Base-by-base conservation (phyloP, 441 rosid species). In the Croton setiger region DNA sequence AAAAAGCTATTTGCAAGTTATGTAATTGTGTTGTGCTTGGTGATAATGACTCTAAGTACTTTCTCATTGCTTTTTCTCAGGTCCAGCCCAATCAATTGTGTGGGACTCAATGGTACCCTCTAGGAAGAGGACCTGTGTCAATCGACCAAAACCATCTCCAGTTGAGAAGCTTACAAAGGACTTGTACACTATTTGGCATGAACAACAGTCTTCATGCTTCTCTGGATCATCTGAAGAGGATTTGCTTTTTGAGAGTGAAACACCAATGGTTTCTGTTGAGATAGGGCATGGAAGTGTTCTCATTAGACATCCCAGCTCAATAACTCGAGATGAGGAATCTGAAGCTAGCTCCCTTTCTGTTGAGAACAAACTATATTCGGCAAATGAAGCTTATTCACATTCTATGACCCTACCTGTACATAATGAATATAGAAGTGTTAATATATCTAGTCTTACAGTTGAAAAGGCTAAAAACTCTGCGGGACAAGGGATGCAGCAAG, bases 261-360 rank as follows among this genome's bases (percentile, higher is more conserved):
- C 88, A 63, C 96, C 99, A 43, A 85, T 93, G 98, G 95, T 91
- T 37, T 92, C 99, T 80, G 91, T 91, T 73, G 99, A 95, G 86
- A 85, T 92, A 77, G 98, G 97, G 58, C 97, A 96, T 83, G 99
- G 99, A 81, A 87, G 96, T 72, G 90, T 96, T 79, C 91, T 96
- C 48, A 91, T 96, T 63, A 85, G 84, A 79, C 87, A 92, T 78
- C 99, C 98, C 1, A 84, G 88, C 65, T 80, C 86, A 69, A 78
- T 87, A 79, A 83, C 88, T 84, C 90, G 96, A 70, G 98, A 96
- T 54, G 98, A 96, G 80, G 98, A 95, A 79, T 95, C 99, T 54
- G 98, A 92, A 84, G 93, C 95, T 64, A 95, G 98, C 79, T 95
- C 99, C 20, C 87, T 92, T 60, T 88, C 97, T 0, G 87, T 90